Conservation (phyloP, 495 filamentous ascomycete species). For the Xylaria curta region DNA sequence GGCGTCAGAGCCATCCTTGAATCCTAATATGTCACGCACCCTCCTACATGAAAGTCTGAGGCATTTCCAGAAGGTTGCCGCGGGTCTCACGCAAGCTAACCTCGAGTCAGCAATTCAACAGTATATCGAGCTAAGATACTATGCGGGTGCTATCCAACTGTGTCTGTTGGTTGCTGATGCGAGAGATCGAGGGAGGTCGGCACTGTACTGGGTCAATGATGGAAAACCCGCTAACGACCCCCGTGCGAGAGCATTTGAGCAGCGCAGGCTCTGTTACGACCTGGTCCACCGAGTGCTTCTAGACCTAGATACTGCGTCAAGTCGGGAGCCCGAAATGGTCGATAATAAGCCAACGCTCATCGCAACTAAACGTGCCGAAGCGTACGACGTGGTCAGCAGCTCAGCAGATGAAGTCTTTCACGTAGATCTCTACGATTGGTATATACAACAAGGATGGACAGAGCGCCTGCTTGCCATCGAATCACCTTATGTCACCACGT, state of each 20-base stretch:
- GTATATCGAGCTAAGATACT: conserved; percentile 83
- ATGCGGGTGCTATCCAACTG: conserved; percentile 92
- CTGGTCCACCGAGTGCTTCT: conserved; percentile 79
- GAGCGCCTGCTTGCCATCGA: conserved; percentile 84
- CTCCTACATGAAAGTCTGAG: conserved; percentile 86
- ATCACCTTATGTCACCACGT: conserved; percentile 84
- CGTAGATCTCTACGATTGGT: conserved; percentile 96
- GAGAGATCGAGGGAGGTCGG: conserved; percentile 82
- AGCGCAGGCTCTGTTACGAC: conserved; percentile 79
- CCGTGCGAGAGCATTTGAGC: conserved; percentile 67
- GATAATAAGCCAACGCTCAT: conserved; percentile 79
- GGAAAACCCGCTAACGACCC: conserved; percentile 67
- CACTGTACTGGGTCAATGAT: conserved; percentile 69
- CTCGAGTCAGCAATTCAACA: conserved; percentile 76
- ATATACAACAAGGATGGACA: conserved; percentile 78
- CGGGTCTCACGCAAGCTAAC: conserved; percentile 78
- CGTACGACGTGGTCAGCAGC: conserved; percentile 82
- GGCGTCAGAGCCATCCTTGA: conserved; percentile 76
- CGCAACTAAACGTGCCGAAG: conserved; percentile 81
- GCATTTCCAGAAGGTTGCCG: conserved; percentile 86
- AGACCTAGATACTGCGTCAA: conserved; percentile 73
- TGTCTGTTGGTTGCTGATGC: conserved; percentile 80
- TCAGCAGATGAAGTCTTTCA: conserved; percentile 93
- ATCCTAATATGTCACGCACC: conserved; percentile 77
- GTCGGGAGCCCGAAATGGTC: conserved; percentile 67